These are phyloP conservation scores for Sungouiozyma ichnusensis DNA, from an alignment of 805 yeast genomes.

Conservation along the genomic window DNA sequence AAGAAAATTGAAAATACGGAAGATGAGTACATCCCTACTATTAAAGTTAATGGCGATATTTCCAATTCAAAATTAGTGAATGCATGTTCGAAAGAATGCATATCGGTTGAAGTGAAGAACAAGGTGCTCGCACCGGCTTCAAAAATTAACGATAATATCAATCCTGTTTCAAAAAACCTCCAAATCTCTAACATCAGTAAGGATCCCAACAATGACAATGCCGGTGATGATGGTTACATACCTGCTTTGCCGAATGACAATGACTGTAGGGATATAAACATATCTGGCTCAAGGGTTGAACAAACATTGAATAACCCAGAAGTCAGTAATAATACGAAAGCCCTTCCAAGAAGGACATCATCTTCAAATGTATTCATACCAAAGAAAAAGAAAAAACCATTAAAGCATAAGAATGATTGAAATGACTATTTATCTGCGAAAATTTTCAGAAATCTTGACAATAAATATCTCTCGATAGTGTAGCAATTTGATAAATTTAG, in stretches of 20 bases:
- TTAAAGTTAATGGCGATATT: not conserved
- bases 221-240: not conserved
- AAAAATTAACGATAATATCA: not conserved
- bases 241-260: not conserved
- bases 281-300: too few relatives aligned
- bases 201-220: not conserved
- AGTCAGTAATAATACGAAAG: not conserved
- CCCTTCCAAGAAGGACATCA: constrained; percentile 4
- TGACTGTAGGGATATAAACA: too few relatives aligned
- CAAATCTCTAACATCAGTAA: not conserved
- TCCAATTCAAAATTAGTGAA: not conserved
- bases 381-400: constrained; percentile 12
- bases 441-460: too few relatives aligned
- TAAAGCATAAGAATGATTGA: too few relatives aligned
- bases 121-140: too few relatives aligned
- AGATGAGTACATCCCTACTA: not conserved
- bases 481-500: too few relatives aligned
- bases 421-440: too few relatives aligned
- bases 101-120: constrained; percentile 2
- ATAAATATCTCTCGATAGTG: too few relatives aligned
- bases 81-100: not conserved
- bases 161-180: not conserved
- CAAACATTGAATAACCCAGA: not conserved
- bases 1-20: constrained; percentile 1
- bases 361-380: constrained; percentile 20